A percentile compares a stretch with the other conserved stretches of the same genome.
Evolutionary conservation across 139 green algal species (phyloP).

Genomic region (Micractinium sp.): DNA sequence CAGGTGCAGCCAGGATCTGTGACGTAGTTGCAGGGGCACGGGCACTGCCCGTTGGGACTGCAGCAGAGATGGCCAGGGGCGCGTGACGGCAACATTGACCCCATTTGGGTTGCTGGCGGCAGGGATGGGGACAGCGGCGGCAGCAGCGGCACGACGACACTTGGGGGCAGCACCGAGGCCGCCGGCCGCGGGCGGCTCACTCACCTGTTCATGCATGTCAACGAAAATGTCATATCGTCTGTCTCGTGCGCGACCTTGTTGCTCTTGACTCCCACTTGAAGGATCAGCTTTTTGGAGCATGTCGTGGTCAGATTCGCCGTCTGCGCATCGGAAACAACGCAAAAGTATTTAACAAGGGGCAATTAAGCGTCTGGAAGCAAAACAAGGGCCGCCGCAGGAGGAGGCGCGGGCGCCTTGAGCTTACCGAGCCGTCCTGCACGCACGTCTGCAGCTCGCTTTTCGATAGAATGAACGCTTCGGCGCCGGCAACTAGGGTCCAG

Average conservation of each 20-base stretch:
- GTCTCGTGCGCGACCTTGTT: conserved; percentile 57
- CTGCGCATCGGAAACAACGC: neutral
- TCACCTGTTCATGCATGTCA: conserved; percentile 75
- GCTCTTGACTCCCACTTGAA: conserved; percentile 64
- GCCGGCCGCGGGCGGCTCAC: too few species aligned
- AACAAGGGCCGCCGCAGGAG: neutral
- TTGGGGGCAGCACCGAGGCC: neutral
- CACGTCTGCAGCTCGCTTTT: conserved; percentile 62
- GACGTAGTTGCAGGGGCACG: conserved; percentile 80
- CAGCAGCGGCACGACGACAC: neutral
- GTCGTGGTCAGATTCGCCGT: neutral
- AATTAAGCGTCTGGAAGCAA: neutral
- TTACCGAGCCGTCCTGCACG: conserved; percentile 55
- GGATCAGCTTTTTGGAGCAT: conserved; percentile 76
- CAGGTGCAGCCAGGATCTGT: conserved; percentile 71
- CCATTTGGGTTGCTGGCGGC: neutral
- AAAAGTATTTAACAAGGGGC: neutral
- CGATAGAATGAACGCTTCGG: conserved; percentile 51
- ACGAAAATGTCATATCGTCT: conserved; percentile 60
- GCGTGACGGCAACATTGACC: neutral
- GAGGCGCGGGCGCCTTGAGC: neutral
- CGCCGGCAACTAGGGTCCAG: neutral
- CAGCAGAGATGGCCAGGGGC: neutral
- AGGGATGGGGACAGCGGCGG: neutral
- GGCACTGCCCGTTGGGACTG: conserved; percentile 66